These are phyloP conservation scores for Murraya koenigii DNA, from an alignment of 345 rosid genomes.

Conservation along the genomic window DNA sequence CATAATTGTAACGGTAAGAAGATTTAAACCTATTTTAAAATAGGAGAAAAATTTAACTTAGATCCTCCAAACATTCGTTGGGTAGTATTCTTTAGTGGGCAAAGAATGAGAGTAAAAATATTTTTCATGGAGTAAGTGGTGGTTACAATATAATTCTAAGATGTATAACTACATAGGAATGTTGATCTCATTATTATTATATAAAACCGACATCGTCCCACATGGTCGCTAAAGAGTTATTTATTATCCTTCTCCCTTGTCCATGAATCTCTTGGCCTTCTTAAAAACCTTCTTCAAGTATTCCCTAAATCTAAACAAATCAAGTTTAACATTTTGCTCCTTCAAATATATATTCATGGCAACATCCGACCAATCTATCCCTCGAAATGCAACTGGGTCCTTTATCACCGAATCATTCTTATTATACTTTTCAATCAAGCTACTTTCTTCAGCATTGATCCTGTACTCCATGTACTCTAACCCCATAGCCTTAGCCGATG, in stretches of 20 bases:
- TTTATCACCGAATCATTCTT: slow-evolving; percentile 36
- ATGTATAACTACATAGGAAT: too few relatives aligned
- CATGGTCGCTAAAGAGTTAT: not conserved
- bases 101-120: too few relatives aligned
- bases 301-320: slow-evolving; percentile 40
- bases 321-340: slow-evolving; percentile 53
- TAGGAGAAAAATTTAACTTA: too few relatives aligned
- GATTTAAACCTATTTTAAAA: too few relatives aligned
- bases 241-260: not conserved
- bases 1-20: too few relatives aligned
- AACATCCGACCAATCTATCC: slow-evolving; percentile 33
- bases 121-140: too few relatives aligned
- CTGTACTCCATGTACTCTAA: slow-evolving; percentile 44
- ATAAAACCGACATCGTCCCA: not conserved
- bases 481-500: slow-evolving; percentile 40
- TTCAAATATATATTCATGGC: slow-evolving; percentile 56
- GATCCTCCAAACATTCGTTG: too few relatives aligned
- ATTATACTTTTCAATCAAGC: slow-evolving; percentile 45
- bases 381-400: slow-evolving; percentile 38
- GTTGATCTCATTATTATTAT: not conserved
- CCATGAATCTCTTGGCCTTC: slow-evolving; percentile 45
- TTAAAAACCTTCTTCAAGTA: slow-evolving; percentile 34
- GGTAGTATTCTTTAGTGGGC: too few relatives aligned
- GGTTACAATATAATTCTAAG: too few relatives aligned
- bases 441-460: slow-evolving; percentile 43